phyloP scores from a whole-genome alignment of 2,329 filamentous ascomycete genomes.

The Xylaria arbuscula region DNA sequence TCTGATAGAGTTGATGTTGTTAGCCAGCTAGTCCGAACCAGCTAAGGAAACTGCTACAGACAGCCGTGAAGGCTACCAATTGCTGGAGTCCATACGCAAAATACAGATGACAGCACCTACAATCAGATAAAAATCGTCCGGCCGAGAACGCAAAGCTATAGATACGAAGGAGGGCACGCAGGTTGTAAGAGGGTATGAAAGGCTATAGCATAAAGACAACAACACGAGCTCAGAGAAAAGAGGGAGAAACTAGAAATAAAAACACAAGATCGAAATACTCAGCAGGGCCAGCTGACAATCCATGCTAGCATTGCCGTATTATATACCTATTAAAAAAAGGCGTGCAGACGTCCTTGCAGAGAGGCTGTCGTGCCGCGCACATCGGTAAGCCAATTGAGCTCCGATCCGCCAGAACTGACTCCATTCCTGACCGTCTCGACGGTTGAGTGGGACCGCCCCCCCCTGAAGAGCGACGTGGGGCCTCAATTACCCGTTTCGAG shows the following conservation, averaged over 20 bases:
- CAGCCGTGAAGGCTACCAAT: background rate
- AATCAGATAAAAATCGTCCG: background rate
- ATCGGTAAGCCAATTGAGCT: slow-evolving; percentile 32
- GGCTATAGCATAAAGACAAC: background rate
- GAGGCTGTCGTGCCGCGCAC: slow-evolving; percentile 33
- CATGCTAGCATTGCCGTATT: slow-evolving; percentile 5
- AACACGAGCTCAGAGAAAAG: slow-evolving; percentile 10
- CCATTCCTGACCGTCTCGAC: slow-evolving; percentile 31
- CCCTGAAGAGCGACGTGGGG: slow-evolving; percentile 25
- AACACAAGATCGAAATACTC: slow-evolving; percentile 17
- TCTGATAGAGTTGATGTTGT: slow-evolving; percentile 3
- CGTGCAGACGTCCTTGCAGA: slow-evolving; percentile 18
- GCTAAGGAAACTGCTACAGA: background rate
- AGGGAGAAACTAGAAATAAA: background rate
- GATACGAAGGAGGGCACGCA: background rate
- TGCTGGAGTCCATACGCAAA: background rate
- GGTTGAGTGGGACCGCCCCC: slow-evolving; percentile 32
- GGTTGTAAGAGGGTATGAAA: background rate
- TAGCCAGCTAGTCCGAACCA: background rate
- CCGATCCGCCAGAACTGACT: slow-evolving; percentile 35
- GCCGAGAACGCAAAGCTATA: background rate
- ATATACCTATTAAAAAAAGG: slow-evolving; percentile 24
- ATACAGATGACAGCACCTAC: slow-evolving; percentile 5
- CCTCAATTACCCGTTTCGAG: slow-evolving; percentile 26
- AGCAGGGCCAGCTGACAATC: slow-evolving; percentile 17